These are phyloP conservation scores for Moniliella sp. DNA, from an alignment of 1,284 basidiomycete species.

Conservation along the genomic window DNA sequence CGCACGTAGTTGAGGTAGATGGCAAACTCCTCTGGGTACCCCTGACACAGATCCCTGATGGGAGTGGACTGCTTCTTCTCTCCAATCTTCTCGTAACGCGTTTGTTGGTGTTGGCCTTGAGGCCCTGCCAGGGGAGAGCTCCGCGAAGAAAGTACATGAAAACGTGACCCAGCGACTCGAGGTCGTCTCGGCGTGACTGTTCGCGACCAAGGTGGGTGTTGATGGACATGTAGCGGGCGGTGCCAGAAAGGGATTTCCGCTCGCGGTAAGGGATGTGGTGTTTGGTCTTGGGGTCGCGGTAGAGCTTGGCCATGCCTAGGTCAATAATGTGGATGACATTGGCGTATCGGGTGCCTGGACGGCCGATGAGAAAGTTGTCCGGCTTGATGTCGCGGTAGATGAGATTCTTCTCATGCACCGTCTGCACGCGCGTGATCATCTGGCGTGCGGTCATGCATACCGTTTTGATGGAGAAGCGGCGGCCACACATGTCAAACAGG, in stretches of 20 bases:
- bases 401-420: conserved; percentile 2
- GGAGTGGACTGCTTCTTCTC: conserved; percentile 99
- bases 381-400: conserved; percentile 2
- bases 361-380: conserved; percentile 2
- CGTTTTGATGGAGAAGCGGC: conserved; percentile 1
- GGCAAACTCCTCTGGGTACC: conserved; percentile 77
- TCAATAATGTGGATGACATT: conserved; percentile 1
- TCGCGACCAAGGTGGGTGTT: conserved; percentile 36
- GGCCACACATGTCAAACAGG: conserved; percentile 1
- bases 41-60: conserved; percentile 78
- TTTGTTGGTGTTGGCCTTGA: conserved; percentile 80
- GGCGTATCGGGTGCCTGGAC: conserved; percentile 1
- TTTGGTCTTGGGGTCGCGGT: conserved; percentile 2
- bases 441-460: conserved; percentile 2
- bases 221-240: conserved; percentile 6
- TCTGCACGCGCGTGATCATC: conserved; percentile 2
- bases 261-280: conserved; percentile 4
- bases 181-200: conserved; percentile 81
- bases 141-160: conserved; percentile 96
- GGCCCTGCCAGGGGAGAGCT: conserved; percentile 83
- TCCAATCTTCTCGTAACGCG: conserved; percentile 97
- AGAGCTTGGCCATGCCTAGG: conserved; percentile 2
- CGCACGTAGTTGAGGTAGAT: conserved; percentile 4
- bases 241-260: conserved; percentile 5
- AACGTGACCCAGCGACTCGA: conserved; percentile 85